Conservation (phyloP, 768 basidiomycete species). For the Tylopilus rubrobrunneus region DNA sequence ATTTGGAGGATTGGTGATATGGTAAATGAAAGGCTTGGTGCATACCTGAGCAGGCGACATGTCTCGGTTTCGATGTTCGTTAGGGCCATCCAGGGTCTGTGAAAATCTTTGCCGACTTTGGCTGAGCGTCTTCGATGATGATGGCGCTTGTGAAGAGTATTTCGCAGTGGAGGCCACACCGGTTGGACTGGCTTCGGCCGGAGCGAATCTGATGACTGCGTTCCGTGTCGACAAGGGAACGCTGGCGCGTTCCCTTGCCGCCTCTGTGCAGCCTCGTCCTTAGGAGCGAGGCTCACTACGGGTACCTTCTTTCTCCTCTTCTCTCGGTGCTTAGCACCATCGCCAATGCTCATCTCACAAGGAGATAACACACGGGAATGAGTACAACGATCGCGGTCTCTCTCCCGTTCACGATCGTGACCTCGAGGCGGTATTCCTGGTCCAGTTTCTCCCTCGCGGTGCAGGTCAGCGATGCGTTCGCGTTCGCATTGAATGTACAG, state of each 20-base stretch:
- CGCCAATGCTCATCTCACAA: conserved; percentile 12
- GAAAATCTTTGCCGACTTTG: not conserved
- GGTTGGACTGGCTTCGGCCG: conserved; percentile 9
- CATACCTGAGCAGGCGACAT: conserved; percentile 17
- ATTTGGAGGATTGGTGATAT: conserved; percentile 7
- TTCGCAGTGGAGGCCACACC: not conserved
- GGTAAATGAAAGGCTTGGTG: not conserved
- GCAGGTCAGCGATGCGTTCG: too few species aligned
- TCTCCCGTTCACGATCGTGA: too few species aligned
- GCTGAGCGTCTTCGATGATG: not conserved
- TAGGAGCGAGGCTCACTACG: conserved; percentile 13
- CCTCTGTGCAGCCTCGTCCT: conserved; percentile 8
- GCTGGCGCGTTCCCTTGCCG: conserved; percentile 11
- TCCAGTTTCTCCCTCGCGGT: conserved; percentile 24
- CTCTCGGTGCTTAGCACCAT: conserved; percentile 25
- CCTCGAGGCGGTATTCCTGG: conserved; percentile 21
- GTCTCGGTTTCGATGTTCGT: not conserved
- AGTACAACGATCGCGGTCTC: conserved; percentile 29
- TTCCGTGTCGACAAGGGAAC: conserved; percentile 22
- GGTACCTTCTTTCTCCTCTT: conserved; percentile 29
- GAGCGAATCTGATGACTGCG: conserved; percentile 27
- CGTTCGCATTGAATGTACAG: too few species aligned
- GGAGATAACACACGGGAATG: conserved; percentile 27
- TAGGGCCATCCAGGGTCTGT: not conserved
- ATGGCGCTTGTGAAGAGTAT: not conserved